Evolutionary conservation across 129 eudicot genomes (phyloP), one percentile per base, ranked within the genome.

Genomic region (Rutidosis leptorrhynchoides): DNA sequence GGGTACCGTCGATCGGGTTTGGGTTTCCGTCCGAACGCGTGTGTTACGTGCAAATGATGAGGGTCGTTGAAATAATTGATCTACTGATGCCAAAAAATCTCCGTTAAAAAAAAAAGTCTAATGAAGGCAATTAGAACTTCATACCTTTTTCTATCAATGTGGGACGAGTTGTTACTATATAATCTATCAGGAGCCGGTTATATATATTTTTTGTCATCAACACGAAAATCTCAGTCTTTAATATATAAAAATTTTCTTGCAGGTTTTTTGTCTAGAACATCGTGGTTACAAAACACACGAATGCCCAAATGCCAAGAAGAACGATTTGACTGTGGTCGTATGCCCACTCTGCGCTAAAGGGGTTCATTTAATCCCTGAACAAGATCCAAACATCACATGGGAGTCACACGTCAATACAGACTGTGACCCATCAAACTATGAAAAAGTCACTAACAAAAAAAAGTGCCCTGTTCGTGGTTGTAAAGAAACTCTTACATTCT

Each of bases 301-400:
- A 64, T 93, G 95, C 58, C 89, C 95, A 14, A 87, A 78, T 58
- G 96, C 92, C 48, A 79, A 80, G 81, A 80, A 82, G 53, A 78
- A 93, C 6, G 92, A 89, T 65, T 75, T 86, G 59, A 93, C 92
- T 1, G 96, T 93, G 54, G 98, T 84, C 15, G 69, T 93, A 57
- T 93, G 98, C 65, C 98, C 98, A 12, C 90, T 89, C 3, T 93
- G 98, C 25, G 98, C 98, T 2, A 93, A 88, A 46, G 98, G 96
- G 21, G 98, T 93, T 23, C 95, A 90, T 69, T 68, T 93, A 46
- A 40, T 83, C 78, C 92, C 92, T 0, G 92, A 82, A 23, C 96
- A 93, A 77, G 87, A 93, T 71, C 95, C 96, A 17, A 93, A 93
- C 57, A 84, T 93, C 61, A 85, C 98, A 22, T 93, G 98, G 96